phyloP scores from a whole-genome alignment of 202 grass and related monocot genomes.

The Hordeum pubiflorum region DNA sequence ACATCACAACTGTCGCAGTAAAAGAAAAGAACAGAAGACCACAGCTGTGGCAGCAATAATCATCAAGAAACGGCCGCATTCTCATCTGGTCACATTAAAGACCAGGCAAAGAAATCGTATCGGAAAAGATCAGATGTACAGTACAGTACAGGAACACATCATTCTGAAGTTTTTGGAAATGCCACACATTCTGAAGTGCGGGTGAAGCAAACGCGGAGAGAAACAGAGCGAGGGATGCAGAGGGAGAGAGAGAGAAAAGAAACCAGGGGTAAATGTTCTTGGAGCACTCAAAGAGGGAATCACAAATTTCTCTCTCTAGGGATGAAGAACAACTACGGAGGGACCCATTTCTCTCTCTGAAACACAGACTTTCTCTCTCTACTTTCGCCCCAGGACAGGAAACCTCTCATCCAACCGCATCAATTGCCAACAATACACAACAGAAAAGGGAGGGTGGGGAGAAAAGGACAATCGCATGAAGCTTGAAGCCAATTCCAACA shows the following conservation, averaged over 20 bases:
- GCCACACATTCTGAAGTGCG: constrained; percentile 10
- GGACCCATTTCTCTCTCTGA: not conserved
- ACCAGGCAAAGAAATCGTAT: not conserved
- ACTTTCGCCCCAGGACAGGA: constrained; percentile 31
- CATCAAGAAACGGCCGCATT: constrained; percentile 9
- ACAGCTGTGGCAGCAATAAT: not conserved
- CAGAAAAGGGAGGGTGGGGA: not conserved
- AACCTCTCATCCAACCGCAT: constrained; percentile 15
- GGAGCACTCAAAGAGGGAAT: constrained; percentile 4
- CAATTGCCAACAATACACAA: constrained; percentile 32
- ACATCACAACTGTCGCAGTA: not conserved
- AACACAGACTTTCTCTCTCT: not conserved
- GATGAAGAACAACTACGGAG: too few relatives aligned
- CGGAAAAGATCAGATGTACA: not conserved
- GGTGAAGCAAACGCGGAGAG: constrained; percentile 28
- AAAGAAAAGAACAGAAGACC: too few relatives aligned
- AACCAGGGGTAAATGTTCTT: constrained; percentile 26
- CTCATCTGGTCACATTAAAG: not conserved
- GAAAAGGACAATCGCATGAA: not conserved
- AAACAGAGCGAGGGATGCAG: not conserved
- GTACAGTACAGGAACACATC: constrained; percentile 22
- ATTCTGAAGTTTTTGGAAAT: not conserved
- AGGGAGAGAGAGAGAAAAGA: not conserved
- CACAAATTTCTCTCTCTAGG: not conserved
- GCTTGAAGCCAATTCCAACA: too few relatives aligned